Evolutionary conservation across 2,329 filamentous ascomycete species (phyloP).

Genomic region (Cordyceps cicadae): DNA sequence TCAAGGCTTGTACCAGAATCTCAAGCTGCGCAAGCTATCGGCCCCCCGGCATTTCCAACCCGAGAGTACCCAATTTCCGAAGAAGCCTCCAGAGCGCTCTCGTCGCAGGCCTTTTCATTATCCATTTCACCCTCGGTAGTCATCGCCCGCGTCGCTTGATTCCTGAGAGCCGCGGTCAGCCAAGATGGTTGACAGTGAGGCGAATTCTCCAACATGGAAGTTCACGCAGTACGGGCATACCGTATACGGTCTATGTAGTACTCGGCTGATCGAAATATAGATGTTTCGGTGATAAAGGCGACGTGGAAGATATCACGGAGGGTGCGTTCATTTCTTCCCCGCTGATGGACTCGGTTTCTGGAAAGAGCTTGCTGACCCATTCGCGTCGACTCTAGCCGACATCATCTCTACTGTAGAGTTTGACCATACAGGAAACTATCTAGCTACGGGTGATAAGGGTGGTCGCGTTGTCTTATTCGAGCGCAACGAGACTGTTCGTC

Average conservation of each 20-base stretch:
- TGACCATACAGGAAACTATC: slow-evolving; percentile 82
- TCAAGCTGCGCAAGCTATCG: slow-evolving; percentile 7
- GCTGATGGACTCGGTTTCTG: slow-evolving; percentile 12
- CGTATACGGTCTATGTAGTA: slow-evolving; percentile 1
- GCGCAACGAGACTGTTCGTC: slow-evolving; percentile 84
- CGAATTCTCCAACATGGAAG: slow-evolving; percentile 96
- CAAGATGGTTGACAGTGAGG: slow-evolving; percentile 95
- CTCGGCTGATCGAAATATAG: slow-evolving; percentile 37
- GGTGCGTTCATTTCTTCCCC: slow-evolving; percentile 42
- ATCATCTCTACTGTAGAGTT: slow-evolving; percentile 91
- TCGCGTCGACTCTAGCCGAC: slow-evolving; percentile 50
- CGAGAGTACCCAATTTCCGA: background rate
- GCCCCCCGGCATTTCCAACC: background rate
- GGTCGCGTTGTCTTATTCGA: slow-evolving; percentile 80
- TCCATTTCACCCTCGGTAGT: slow-evolving; percentile 4
- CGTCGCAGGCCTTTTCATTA: slow-evolving; percentile 16
- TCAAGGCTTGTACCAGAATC: slow-evolving; percentile 12
- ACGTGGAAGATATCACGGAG: slow-evolving; percentile 98
- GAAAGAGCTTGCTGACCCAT: slow-evolving; percentile 16
- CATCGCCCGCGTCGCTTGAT: slow-evolving; percentile 14
- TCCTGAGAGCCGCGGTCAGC: slow-evolving; percentile 14
- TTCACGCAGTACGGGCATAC: slow-evolving; percentile 81
- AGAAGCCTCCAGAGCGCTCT: slow-evolving; percentile 11
- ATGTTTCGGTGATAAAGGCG: slow-evolving; percentile 99
- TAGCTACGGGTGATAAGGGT: slow-evolving; percentile 85